Evolutionary conservation across 2,329 filamentous ascomycete species (phyloP).

Genomic region (Neonectria hederae): DNA sequence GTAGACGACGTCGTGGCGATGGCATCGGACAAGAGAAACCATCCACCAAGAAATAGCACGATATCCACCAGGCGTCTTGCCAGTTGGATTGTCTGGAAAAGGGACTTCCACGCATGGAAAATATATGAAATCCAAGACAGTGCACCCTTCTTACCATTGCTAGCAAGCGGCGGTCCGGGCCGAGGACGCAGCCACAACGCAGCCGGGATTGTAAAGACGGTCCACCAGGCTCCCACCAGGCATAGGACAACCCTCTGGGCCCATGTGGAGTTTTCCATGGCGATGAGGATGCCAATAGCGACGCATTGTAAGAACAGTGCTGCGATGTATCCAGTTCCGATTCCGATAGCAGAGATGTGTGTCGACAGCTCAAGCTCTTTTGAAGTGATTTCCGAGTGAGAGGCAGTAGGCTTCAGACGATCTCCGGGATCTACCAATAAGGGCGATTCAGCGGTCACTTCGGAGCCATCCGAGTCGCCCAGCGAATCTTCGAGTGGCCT

Average conservation of each 20-base stretch:
- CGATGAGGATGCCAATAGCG: conserved; percentile 79
- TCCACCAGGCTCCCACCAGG: conserved; percentile 91
- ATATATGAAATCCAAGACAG: conserved; percentile 74
- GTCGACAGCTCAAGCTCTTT: conserved; percentile 84
- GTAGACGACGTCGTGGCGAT: conserved; percentile 95
- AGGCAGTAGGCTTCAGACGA: conserved; percentile 51
- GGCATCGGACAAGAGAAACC: conserved; percentile 94
- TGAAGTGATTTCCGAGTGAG: conserved; percentile 63
- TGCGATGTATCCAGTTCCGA: conserved; percentile 92
- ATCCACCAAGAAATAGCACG: conserved; percentile 82
- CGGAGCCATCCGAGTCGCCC: conserved; percentile 41
- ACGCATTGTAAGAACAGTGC: conserved; percentile 85
- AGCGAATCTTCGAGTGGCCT: conserved; percentile 48
- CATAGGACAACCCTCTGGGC: conserved; percentile 88
- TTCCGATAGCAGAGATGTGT: conserved; percentile 89
- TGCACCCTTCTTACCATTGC: conserved; percentile 49
- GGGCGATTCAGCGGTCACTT: conserved; percentile 57
- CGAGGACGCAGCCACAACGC: conserved; percentile 88
- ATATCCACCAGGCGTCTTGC: conserved; percentile 79
- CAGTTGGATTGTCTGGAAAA: conserved; percentile 81
- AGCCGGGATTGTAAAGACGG: conserved; percentile 87
- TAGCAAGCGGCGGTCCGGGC: conserved; percentile 82
- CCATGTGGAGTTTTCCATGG: conserved; percentile 80
- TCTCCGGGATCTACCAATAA: conserved; percentile 53
- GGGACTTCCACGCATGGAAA: conserved; percentile 83